phyloP scores from a whole-genome alignment of 306 rosid genomes.

The Fagus crenata region DNA sequence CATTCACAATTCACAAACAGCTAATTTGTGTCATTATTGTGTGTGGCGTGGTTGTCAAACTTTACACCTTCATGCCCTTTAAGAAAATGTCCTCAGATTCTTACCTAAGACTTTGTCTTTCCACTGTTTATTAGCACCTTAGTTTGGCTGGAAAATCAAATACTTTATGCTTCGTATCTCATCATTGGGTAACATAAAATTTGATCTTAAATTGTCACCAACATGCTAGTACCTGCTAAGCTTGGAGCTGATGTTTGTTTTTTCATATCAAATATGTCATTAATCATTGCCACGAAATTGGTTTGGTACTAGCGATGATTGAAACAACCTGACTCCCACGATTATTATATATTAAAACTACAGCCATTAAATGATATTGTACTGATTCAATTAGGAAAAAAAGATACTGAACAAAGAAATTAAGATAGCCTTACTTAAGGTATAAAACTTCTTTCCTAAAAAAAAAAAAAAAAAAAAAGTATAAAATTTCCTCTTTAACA shows the following conservation, averaged over 20 bases:
- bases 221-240: background rate
- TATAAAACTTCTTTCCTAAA: background rate
- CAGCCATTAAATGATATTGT: no score
- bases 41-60: slow-evolving; percentile 21
- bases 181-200: background rate
- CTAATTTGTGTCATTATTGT: slow-evolving; percentile 14
- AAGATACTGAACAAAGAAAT: background rate
- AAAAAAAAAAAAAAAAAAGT: no score
- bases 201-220: background rate
- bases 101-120: slow-evolving; percentile 3
- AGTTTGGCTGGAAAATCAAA: slow-evolving; percentile 15
- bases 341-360: background rate
- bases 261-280: background rate
- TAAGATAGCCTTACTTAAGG: no score
- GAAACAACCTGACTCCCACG: slow-evolving; percentile 5
- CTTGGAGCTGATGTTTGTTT: slow-evolving; percentile 19
- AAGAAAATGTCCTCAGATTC: background rate
- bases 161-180: background rate
- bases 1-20: slow-evolving; percentile 10
- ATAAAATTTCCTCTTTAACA: no score
- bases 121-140: background rate
- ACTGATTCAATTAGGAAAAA: background rate
- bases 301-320: slow-evolving; percentile 1
- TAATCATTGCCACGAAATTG: background rate
- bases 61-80: slow-evolving; percentile 2